These are phyloP conservation scores for Globisporangium acanthophoron DNA, from an alignment of 352 stramenopile species.

Conservation along the genomic window DNA sequence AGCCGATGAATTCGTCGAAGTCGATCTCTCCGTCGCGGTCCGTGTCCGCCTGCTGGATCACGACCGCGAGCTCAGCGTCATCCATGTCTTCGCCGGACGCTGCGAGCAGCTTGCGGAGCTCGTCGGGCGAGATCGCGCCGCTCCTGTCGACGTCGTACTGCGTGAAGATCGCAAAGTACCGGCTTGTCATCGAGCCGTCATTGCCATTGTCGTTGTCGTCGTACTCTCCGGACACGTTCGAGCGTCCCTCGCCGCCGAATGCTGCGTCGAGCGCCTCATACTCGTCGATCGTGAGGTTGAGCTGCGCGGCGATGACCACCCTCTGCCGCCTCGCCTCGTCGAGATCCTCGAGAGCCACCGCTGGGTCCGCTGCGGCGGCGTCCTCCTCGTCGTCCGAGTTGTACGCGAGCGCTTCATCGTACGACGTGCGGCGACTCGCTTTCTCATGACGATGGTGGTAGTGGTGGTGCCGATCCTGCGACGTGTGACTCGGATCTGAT, in stretches of 20 bases:
- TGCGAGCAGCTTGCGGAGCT: constrained; percentile 52
- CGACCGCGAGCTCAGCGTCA: constrained; percentile 54
- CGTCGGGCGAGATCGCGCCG: constrained; percentile 62
- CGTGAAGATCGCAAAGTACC: constrained; percentile 59
- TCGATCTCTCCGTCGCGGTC: constrained; percentile 75
- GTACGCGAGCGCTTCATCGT: constrained; percentile 27
- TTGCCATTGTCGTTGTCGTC: constrained; percentile 6
- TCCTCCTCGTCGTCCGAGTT: constrained; percentile 22
- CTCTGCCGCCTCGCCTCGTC: constrained; percentile 52
- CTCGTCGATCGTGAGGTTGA: constrained; percentile 62
- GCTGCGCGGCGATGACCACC: constrained; percentile 39
- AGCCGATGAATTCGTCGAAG: constrained; percentile 69
- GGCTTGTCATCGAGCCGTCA: constrained; percentile 21
- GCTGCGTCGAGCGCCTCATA: constrained; percentile 61
- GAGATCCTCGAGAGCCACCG: constrained; percentile 26
- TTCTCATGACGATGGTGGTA: not conserved
- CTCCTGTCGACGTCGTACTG: constrained; percentile 78
- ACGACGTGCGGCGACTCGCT: constrained; percentile 11
- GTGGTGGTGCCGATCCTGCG: constrained; percentile 1
- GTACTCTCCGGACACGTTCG: not conserved
- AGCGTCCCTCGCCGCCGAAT: constrained; percentile 19
- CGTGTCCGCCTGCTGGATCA: constrained; percentile 62
- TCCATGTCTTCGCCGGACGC: constrained; percentile 72
- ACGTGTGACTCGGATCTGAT: not conserved
- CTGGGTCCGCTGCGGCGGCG: constrained; percentile 9